phyloP scores from a whole-genome alignment of 306 rosid genomes.

The Cicer arietinum region DNA sequence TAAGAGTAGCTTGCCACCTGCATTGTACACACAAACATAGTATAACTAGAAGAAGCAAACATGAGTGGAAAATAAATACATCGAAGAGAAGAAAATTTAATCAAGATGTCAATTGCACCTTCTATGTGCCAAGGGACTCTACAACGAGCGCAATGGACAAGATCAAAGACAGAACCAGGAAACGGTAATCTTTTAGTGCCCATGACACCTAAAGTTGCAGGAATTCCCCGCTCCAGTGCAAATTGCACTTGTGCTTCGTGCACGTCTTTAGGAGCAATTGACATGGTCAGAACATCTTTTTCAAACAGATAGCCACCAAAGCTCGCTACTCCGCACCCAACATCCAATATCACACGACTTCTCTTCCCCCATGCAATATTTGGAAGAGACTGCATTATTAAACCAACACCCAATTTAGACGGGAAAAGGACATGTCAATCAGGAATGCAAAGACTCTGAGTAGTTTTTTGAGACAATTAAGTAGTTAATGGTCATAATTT shows the following conservation, averaged over 20 bases:
- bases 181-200: slow-evolving; percentile 78
- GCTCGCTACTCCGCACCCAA: slow-evolving; percentile 96
- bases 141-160: slow-evolving; percentile 91
- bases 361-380: slow-evolving; percentile 86
- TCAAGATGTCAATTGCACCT: slow-evolving; percentile 51
- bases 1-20: slow-evolving; percentile 84
- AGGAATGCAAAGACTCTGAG: background rate
- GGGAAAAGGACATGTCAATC: background rate
- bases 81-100: background rate
- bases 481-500: background rate
- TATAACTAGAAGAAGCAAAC: slow-evolving; percentile 34
- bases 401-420: slow-evolving; percentile 25
- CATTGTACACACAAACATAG: slow-evolving; percentile 31
- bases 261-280: slow-evolving; percentile 91
- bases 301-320: slow-evolving; percentile 85
- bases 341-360: slow-evolving; percentile 81
- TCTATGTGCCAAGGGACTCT: slow-evolving; percentile 97
- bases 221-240: slow-evolving; percentile 92
- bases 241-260: slow-evolving; percentile 94
- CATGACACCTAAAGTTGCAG: slow-evolving; percentile 84
- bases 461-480: slow-evolving; percentile 22
- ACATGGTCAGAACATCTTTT: slow-evolving; percentile 81
- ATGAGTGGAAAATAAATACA: background rate
- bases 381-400: slow-evolving; percentile 65
- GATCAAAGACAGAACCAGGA: slow-evolving; percentile 80